Evolutionary conservation across 495 filamentous ascomycete species (phyloP).

Genomic region (Penicillium robsamsonii): DNA sequence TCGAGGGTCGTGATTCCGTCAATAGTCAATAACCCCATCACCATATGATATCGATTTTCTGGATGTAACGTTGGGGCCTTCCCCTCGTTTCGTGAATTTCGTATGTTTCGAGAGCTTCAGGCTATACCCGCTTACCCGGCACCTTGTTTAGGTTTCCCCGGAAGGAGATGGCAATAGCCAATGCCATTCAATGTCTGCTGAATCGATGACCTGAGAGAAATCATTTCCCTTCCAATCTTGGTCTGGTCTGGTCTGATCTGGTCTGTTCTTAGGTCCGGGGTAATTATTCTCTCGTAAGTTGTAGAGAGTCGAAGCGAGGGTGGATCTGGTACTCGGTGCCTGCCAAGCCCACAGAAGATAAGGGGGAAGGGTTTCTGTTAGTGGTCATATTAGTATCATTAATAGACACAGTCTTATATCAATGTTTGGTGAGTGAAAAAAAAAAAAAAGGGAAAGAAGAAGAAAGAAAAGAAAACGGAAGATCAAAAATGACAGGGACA

Average conservation of each 20-base stretch:
- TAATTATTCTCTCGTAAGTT: constrained; percentile 35
- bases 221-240: neutral
- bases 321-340: constrained; percentile 20
- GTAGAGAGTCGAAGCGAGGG: constrained; percentile 8
- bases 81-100: constrained; percentile 8
- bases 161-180: constrained; percentile 13
- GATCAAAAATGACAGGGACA: neutral
- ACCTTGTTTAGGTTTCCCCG: neutral
- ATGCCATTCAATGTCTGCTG: neutral
- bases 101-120: neutral
- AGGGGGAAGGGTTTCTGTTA: constrained; percentile 17
- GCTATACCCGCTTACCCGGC: constrained; percentile 4
- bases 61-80: constrained; percentile 28
- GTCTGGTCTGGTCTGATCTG: constrained; percentile 1
- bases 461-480: neutral
- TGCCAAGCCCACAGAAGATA: constrained; percentile 25
- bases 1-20: too few species aligned
- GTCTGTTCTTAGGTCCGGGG: constrained; percentile 18
- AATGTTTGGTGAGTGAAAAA: neutral
- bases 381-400: constrained; percentile 27
- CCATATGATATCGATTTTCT: too few species aligned
- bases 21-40: too few species aligned
- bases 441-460: neutral
- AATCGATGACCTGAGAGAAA: neutral
- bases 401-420: too few species aligned